Conservation (phyloP, 371 early-diverging fungal genomes). For the Mucor sp. region DNA sequence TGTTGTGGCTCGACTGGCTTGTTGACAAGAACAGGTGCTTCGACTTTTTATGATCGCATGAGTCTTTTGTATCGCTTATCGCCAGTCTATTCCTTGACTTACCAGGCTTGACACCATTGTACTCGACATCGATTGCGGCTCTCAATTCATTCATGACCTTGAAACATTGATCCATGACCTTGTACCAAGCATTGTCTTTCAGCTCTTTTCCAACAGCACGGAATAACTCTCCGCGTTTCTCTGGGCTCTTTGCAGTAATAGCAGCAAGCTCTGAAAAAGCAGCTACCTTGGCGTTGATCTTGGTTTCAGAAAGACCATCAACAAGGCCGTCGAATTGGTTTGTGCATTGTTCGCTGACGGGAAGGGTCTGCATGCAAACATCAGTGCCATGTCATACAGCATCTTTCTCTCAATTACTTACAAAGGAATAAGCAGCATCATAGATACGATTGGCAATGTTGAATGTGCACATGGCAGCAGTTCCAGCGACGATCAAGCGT, state of each 20-base stretch:
- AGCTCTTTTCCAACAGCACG: conserved; percentile 33
- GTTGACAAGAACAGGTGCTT: conserved; percentile 11
- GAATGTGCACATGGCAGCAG: conserved; percentile 30
- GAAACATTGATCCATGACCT: conserved; percentile 46
- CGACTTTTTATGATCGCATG: conserved; percentile 12
- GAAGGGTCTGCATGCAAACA: conserved; percentile 1
- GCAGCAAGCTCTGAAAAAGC: conserved; percentile 55
- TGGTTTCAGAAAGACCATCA: conserved; percentile 16
- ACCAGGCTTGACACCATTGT: conserved; percentile 29
- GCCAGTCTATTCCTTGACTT: background rate
- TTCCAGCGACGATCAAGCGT: conserved; percentile 44
- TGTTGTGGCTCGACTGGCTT: conserved; percentile 16
- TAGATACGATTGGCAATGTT: conserved; percentile 50
- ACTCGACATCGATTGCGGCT: conserved; percentile 31
- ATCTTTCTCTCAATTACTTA: conserved; percentile 2
- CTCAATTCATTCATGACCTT: conserved; percentile 33
- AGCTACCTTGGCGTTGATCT: conserved; percentile 18
- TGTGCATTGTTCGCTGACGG: background rate
- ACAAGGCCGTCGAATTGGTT: conserved; percentile 22
- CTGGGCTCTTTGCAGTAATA: conserved; percentile 32
- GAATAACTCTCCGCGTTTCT: conserved; percentile 41
- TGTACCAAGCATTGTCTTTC: conserved; percentile 47
- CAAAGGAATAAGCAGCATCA: conserved; percentile 33
- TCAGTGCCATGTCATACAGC: background rate
- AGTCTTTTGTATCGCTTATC: background rate